Base-by-base conservation (phyloP, 371 early-diverging fungal genomes). In the Rhizopus arrhizus region DNA sequence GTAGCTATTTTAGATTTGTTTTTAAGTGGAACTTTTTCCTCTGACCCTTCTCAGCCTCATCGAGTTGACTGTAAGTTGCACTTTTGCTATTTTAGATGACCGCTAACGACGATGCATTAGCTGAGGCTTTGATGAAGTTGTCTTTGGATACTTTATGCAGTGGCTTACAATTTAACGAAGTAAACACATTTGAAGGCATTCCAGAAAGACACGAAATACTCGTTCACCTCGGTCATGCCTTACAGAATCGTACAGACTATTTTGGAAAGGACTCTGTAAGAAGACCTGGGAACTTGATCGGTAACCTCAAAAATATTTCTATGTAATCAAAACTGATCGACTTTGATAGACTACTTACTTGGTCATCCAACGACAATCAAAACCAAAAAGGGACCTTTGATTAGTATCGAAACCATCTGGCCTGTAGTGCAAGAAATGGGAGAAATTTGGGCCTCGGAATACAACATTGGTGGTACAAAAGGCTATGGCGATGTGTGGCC, bases 401-500 rank as follows among this genome's bases (percentile, higher is more conserved):
- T 93, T 12, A 69, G 75, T 12, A 75, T 95, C 28, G 82, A 85
- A 52, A 82, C 82, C 3, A 69, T 96, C 9, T 96, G 96, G 94
- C 83, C 87, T 29, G 91, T 90, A 5, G 81, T 94, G 49, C 82
- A 89, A 54, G 80, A 68, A 41, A 77, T 80, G 64, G 80, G 73
- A 3, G 76, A 76, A 48, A 31, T 77, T 8, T 77, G 70, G 72
- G 62, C 77, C n/a, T 62, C 73, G 10, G 83, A 94, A 54, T 58
- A 73, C 12, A 64, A 80, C 54, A 77, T 80, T 35, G 83, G 91
- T 41, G 77, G 77, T 45, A 73, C 70, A 45, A 53, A 50, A 47
- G 65, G 65, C 8, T 68, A 94, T 64, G 96, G 96, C 41, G 96
- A 96, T 66, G 94, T 94, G n/a, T 96, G 94, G 93, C 88, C 88